Conservation (phyloP, 352 stramenopile genomes). For the Pythium phragmitis region DNA sequence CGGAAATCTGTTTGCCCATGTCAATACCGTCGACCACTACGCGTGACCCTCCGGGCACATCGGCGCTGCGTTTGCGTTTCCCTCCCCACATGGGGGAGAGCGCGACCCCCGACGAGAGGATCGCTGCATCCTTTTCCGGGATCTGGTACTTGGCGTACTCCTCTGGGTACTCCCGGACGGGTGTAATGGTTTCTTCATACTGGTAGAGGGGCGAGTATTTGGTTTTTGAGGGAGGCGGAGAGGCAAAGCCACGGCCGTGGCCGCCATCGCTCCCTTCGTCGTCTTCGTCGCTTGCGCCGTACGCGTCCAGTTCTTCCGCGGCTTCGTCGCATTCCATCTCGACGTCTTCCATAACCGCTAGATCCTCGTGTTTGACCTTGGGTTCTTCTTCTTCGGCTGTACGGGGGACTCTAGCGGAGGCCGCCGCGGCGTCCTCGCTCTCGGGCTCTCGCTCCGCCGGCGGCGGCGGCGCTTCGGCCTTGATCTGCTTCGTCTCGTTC, state of each 20-base stretch:
- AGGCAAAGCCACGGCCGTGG: background rate
- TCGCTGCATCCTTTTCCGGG: constrained; percentile 18
- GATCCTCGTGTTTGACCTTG: background rate
- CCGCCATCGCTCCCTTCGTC: constrained; percentile 1
- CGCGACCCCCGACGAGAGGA: constrained; percentile 2
- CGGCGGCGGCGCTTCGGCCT: background rate
- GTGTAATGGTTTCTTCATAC: constrained; percentile 14
- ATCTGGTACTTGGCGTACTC: constrained; percentile 30
- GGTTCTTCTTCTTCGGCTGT: background rate
- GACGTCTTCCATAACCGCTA: constrained; percentile 10
- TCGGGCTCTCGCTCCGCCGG: constrained; percentile 11
- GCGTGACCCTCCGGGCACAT: background rate
- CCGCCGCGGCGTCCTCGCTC: constrained; percentile 9
- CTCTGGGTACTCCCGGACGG: constrained; percentile 28
- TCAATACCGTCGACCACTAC: constrained; percentile 23
- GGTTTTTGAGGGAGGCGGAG: background rate
- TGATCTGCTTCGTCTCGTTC: background rate
- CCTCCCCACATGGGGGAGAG: constrained; percentile 8
- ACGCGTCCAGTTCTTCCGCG: constrained; percentile 7
- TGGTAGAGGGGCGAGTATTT: background rate
- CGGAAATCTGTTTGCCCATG: constrained; percentile 11
- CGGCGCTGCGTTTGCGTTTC: constrained; percentile 40
- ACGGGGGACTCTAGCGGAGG: background rate
- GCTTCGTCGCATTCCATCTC: constrained; percentile 26
- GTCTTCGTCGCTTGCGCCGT: constrained; percentile 2